phyloP scores from a whole-genome alignment of 164 flowering plant genomes.

The Aristolochia fimbriata region DNA sequence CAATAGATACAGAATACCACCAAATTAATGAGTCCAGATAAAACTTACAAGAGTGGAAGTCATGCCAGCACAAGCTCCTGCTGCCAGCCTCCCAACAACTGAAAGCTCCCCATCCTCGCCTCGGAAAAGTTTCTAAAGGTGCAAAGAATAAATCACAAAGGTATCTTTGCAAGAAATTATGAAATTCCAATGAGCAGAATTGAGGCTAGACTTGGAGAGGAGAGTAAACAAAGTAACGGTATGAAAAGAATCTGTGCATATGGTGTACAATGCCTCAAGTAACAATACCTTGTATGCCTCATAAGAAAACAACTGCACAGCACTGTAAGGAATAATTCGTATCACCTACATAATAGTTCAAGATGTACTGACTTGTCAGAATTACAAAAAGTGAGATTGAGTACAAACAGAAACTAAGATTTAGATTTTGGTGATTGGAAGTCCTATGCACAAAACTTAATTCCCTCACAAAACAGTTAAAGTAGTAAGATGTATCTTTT shows the following conservation, averaged over 20 bases:
- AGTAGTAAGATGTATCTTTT: too few species aligned
- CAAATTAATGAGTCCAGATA: background rate
- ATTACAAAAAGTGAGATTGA: too few species aligned
- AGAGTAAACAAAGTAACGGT: too few species aligned
- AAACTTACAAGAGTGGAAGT: constrained; percentile 82
- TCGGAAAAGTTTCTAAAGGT: constrained; percentile 57
- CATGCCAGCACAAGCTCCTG: constrained; percentile 99
- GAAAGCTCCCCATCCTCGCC: constrained; percentile 78
- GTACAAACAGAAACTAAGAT: too few species aligned
- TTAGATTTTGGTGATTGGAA: too few species aligned
- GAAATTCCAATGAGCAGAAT: too few species aligned
- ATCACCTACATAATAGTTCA: constrained; percentile 43
- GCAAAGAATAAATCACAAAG: constrained; percentile 1
- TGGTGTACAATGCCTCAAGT: background rate
- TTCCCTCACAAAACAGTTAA: too few species aligned
- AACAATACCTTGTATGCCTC: constrained; percentile 71
- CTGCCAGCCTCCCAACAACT: constrained; percentile 83
- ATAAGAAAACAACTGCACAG: constrained; percentile 85
- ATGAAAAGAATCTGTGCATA: background rate
- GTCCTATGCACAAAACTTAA: too few species aligned
- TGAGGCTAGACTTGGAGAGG: too few species aligned
- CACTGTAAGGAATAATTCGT: constrained; percentile 85
- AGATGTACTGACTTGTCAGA: background rate
- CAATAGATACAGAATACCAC: background rate
- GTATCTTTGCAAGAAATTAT: too few species aligned